Percentiles rank a stretch among this genome's conserved stretches.
phyloP scores from a whole-genome alignment of 1,139 yeast species.

The Lodderomyces parapsilosis region DNA sequence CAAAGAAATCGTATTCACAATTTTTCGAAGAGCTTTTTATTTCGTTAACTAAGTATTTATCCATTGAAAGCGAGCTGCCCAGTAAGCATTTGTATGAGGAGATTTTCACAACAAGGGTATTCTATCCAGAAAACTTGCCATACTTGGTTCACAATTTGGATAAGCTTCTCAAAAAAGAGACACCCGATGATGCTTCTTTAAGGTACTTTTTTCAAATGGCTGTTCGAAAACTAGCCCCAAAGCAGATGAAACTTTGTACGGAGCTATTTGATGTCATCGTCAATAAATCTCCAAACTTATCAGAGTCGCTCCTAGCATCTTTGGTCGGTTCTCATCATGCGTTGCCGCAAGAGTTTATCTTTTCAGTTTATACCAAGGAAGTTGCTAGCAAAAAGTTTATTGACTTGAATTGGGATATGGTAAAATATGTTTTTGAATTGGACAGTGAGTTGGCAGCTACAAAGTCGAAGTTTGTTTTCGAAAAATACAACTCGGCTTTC shows the following conservation, averaged over 20 bases:
- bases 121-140: conserved; percentile 18
- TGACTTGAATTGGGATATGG: conserved; percentile 41
- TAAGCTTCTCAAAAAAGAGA: conserved; percentile 16
- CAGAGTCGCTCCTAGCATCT: conserved; percentile 38
- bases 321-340: conserved; percentile 45
- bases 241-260: conserved; percentile 40
- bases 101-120: conserved; percentile 18
- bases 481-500: conserved; percentile 15
- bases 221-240: conserved; percentile 24
- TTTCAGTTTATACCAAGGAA: conserved; percentile 31
- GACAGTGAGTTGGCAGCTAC: conserved; percentile 53
- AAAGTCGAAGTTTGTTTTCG: conserved; percentile 28
- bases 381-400: conserved; percentile 17
- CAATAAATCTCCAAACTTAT: conserved; percentile 27
- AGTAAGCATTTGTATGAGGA: conserved; percentile 1
- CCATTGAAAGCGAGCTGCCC: not conserved
- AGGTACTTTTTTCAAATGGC: conserved; percentile 25
- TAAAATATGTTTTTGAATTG: conserved; percentile 43
- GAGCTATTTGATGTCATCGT: conserved; percentile 39
- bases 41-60: conserved; percentile 15
- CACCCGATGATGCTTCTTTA: conserved; percentile 17
- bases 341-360: conserved; percentile 47
- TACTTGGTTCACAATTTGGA: conserved; percentile 21
- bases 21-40: conserved; percentile 22
- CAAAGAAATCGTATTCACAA: conserved; percentile 31